Evolutionary conservation across 768 basidiomycete genomes (phyloP), one percentile per base, ranked within the genome.

Genomic region (Terana coerulea): DNA sequence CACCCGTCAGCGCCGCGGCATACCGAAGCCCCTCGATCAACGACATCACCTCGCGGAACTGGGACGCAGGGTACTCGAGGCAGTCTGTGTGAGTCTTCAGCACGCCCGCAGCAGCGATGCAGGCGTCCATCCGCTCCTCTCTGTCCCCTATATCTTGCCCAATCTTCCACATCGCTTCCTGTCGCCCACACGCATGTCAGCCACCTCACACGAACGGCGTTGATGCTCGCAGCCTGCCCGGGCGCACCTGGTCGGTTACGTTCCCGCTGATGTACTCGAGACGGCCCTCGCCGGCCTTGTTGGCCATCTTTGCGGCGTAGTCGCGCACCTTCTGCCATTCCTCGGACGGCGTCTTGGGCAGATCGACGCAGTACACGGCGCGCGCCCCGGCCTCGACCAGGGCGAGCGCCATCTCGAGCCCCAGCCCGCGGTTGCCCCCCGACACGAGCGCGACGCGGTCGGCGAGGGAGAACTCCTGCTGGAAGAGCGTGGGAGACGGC

Each of bases 351-450:
- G 65, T 63, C 33, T 62, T 53, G 1, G 84, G 77, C 9, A 88
- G 70, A 64, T 88, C 87, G 11, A 86, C 68, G 62, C 84, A 86
- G 65, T 88, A 88, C 15, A 88, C 74, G 0, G 74, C 82, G 40
- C 64, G 58, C 5, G 84, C 85, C 29, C 88, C 88, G 12, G 80
- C 83, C 69, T 91, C 89, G 36, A 78, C 77, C 35, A 91, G 69
- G 3, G 83, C 80, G 48, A 90, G 69, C 30, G 86, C 86, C 83
- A 87, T 85, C 69, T 92, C 90, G n/a, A 92, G 79, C 2, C 90
- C 90, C 12, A 91, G 76, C 0, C 89, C 74, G 34, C 72, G 70
- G 55, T 71, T 68, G 14, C 55, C 74, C 10, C 72, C 72, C 9
- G 71, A 68, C 19, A 75, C 70, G 49, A 73, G 61, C 31, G 64